A percentile compares a stretch with the other conserved stretches of the same genome.
phyloP scores from a whole-genome alignment of 2,329 filamentous ascomycete species.

The Sclerotinia glacialis region DNA sequence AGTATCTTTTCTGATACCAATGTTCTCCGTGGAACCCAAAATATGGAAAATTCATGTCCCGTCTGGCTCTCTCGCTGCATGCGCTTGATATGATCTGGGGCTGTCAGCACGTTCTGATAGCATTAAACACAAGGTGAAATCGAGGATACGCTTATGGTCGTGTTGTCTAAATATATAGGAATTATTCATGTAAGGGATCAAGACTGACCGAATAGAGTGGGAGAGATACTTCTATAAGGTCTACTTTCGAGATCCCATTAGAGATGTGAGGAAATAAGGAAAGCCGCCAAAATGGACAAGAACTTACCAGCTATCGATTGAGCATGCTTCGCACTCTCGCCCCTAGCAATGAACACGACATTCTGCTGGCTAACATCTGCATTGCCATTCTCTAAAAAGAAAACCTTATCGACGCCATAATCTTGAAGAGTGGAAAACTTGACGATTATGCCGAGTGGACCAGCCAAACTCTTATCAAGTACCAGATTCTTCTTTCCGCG shows the following conservation, averaged over 20 bases:
- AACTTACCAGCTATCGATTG: slow-evolving; percentile 79
- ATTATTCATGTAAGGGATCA: slow-evolving; percentile 51
- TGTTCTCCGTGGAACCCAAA: slow-evolving; percentile 92
- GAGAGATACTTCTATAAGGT: slow-evolving; percentile 51
- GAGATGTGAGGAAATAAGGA: not conserved
- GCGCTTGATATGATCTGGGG: slow-evolving; percentile 81
- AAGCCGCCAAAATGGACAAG: slow-evolving; percentile 26
- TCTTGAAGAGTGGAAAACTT: slow-evolving; percentile 95
- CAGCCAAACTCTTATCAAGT: slow-evolving; percentile 85
- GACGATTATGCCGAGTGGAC: slow-evolving; percentile 84
- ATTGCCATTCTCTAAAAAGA: slow-evolving; percentile 94
- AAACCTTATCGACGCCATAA: slow-evolving; percentile 96
- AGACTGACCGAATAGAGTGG: slow-evolving; percentile 57
- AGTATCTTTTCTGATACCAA: slow-evolving; percentile 86
- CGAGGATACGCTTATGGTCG: slow-evolving; percentile 44
- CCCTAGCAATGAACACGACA: slow-evolving; percentile 87
- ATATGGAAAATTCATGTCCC: slow-evolving; percentile 93
- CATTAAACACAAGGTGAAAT: slow-evolving; percentile 42
- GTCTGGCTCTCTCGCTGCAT: slow-evolving; percentile 83
- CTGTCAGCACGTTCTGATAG: slow-evolving; percentile 60
- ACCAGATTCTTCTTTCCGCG: slow-evolving; percentile 98
- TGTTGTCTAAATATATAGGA: slow-evolving; percentile 34
- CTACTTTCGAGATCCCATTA: slow-evolving; percentile 57
- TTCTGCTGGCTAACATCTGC: slow-evolving; percentile 92
- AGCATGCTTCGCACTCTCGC: slow-evolving; percentile 81